Evolutionary conservation across 352 stramenopile genomes (phyloP).

Genomic region (Globisporangium alternatum): DNA sequence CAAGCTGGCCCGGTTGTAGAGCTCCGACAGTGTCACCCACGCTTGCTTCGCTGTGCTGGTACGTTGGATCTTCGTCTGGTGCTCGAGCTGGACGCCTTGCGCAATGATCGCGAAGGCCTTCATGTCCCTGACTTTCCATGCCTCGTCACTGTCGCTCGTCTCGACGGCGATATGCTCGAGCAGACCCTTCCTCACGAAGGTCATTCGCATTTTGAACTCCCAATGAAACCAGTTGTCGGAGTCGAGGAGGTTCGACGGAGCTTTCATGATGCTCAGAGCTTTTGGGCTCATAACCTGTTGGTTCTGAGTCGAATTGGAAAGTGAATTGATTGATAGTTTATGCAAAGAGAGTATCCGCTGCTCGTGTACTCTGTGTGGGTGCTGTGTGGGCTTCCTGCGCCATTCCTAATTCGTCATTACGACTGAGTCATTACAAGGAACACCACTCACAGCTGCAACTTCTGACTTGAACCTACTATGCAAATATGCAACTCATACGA

Average conservation of each 20-base stretch:
- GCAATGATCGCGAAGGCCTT: slow-evolving; percentile 17
- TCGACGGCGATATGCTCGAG: slow-evolving; percentile 7
- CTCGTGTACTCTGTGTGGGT: too few relatives aligned
- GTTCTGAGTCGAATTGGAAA: not conserved
- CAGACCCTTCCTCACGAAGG: not conserved
- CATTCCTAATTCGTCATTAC: too few relatives aligned
- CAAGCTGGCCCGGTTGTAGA: slow-evolving; percentile 4
- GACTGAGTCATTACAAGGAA: too few relatives aligned
- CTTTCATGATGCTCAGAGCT: too few relatives aligned
- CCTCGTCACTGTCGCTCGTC: slow-evolving; percentile 7
- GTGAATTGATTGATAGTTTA: not conserved
- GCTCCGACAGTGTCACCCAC: slow-evolving; percentile 2
- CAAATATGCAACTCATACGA: not conserved
- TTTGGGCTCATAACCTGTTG: too few relatives aligned
- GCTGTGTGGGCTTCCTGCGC: too few relatives aligned
- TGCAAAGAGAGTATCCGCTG: too few relatives aligned
- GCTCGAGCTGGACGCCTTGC: slow-evolving; percentile 12
- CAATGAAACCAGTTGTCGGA: too few relatives aligned
- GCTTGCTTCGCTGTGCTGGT: not conserved
- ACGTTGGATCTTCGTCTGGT: slow-evolving; percentile 12
- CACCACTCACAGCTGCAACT: too few relatives aligned
- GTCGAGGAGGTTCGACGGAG: too few relatives aligned
- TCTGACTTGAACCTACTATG: not conserved
- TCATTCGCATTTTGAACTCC: too few relatives aligned
- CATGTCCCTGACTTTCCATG: slow-evolving; percentile 14